A percentile compares a stretch with the other conserved stretches of the same genome.
These are phyloP conservation scores for Grigorovia jiainica DNA, from an alignment of 805 yeast species.

Conservation along the genomic window DNA sequence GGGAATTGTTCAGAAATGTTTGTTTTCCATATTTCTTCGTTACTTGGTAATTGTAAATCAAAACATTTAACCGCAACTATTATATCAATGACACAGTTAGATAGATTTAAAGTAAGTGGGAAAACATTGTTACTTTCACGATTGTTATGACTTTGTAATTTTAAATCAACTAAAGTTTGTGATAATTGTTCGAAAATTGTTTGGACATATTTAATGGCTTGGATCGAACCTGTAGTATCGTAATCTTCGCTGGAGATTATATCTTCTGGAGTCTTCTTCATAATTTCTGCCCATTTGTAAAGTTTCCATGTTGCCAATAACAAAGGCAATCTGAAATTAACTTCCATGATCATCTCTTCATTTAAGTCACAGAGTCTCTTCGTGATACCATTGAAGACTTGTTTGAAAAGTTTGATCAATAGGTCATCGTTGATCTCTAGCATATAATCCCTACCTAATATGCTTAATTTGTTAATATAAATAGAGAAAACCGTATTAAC, in stretches of 20 bases:
- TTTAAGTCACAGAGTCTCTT: constrained; percentile 5
- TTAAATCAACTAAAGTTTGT: constrained; percentile 5
- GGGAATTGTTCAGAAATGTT: constrained; percentile 12
- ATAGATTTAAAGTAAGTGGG: constrained; percentile 11
- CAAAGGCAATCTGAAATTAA: constrained; percentile 21
- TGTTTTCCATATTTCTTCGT: constrained; percentile 16
- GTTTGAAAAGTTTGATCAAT: constrained; percentile 11
- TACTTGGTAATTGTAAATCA: constrained; percentile 20
- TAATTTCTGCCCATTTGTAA: constrained; percentile 22
- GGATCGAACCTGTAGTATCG: constrained; percentile 3
- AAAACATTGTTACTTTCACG: constrained; percentile 1
- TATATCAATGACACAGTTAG: constrained; percentile 19
- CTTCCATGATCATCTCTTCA: constrained; percentile 7
- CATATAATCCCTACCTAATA: constrained; percentile 20
- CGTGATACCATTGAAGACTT: constrained; percentile 13
- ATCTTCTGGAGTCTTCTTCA: constrained; percentile 7
- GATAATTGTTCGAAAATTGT: constrained; percentile 13
- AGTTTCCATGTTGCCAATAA: constrained; percentile 22
- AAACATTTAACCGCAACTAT: constrained; percentile 20
- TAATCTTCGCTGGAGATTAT: not conserved
- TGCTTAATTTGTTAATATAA: constrained; percentile 22
- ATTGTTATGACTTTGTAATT: not conserved
- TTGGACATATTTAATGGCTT: constrained; percentile 8
- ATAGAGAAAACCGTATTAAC: constrained; percentile 12
- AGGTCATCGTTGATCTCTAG: constrained; percentile 17